A percentile compares a stretch with the other conserved stretches of the same genome.
These are phyloP conservation scores for Pichia sp. DNA, from an alignment of 1,139 yeast species.

Conservation along the genomic window DNA sequence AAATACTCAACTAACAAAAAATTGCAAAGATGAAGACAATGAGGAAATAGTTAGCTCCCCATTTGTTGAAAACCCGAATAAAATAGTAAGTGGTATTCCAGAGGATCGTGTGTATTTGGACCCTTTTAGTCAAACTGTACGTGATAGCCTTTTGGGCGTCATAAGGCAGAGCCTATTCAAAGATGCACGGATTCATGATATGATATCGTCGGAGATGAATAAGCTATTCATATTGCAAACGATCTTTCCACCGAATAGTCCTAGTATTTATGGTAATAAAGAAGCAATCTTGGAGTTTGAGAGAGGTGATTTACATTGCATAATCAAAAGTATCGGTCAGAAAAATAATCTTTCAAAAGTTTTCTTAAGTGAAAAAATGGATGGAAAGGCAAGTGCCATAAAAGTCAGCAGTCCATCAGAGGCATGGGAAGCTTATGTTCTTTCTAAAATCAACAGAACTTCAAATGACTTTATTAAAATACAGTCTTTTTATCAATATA, in stretches of 20 bases:
- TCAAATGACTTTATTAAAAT: slow-evolving; percentile 37
- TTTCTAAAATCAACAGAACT: slow-evolving; percentile 46
- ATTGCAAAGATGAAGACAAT: slow-evolving; percentile 5
- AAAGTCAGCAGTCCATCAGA: slow-evolving; percentile 68
- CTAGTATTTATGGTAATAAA: slow-evolving; percentile 33
- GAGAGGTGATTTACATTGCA: slow-evolving; percentile 41
- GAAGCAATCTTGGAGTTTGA: slow-evolving; percentile 39
- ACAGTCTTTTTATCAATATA: slow-evolving; percentile 47
- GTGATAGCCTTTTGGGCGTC: slow-evolving; percentile 26
- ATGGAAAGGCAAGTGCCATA: slow-evolving; percentile 55
- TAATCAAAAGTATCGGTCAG: slow-evolving; percentile 55
- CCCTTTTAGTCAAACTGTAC: no score
- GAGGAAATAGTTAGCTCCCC: slow-evolving; percentile 37
- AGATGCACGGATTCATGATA: slow-evolving; percentile 14
- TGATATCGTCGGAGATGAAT: slow-evolving; percentile 4
- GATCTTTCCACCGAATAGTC: slow-evolving; percentile 42
- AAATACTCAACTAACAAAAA: background rate
- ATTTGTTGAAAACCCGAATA: slow-evolving; percentile 37
- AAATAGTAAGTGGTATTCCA: no score
- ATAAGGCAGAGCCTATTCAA: slow-evolving; percentile 23
- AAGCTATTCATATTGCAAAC: slow-evolving; percentile 35
- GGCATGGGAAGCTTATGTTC: slow-evolving; percentile 78
- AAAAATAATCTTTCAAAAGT: slow-evolving; percentile 79
- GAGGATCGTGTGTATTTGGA: no score
- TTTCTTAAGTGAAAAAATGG: slow-evolving; percentile 61